Evolutionary conservation across 805 yeast genomes (phyloP).

Genomic region (Brettanomyces nanus): DNA sequence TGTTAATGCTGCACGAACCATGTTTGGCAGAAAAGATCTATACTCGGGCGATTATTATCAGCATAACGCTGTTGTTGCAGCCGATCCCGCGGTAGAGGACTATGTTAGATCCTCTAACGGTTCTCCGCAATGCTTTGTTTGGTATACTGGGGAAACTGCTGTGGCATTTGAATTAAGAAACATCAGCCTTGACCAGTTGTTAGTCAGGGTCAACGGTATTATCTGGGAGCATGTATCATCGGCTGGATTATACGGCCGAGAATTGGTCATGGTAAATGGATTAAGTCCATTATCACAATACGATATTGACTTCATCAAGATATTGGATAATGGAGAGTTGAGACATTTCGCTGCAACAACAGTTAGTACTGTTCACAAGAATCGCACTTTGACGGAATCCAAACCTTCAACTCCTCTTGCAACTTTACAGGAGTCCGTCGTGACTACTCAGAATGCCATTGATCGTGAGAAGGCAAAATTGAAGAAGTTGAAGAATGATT

Average conservation of each 20-base stretch:
- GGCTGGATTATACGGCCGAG: slow-evolving; percentile 38
- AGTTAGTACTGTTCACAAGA: slow-evolving; percentile 27
- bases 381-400: slow-evolving; percentile 26
- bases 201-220: slow-evolving; percentile 53
- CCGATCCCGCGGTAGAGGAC: slow-evolving; percentile 20
- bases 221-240: slow-evolving; percentile 60
- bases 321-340: slow-evolving; percentile 22
- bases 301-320: slow-evolving; percentile 40
- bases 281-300: slow-evolving; percentile 58
- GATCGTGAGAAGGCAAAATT: slow-evolving; percentile 48
- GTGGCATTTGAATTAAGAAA: slow-evolving; percentile 43
- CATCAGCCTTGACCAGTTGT: slow-evolving; percentile 32
- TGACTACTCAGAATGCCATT: slow-evolving; percentile 53
- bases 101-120: slow-evolving; percentile 19
- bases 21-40: slow-evolving; percentile 37
- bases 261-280: slow-evolving; percentile 53
- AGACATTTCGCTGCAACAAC: slow-evolving; percentile 25
- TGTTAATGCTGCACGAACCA: slow-evolving; percentile 41
- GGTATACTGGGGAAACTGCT: slow-evolving; percentile 44
- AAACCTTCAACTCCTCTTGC: slow-evolving; percentile 44
- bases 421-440: slow-evolving; percentile 56
- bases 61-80: slow-evolving; percentile 30
- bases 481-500: slow-evolving; percentile 50
- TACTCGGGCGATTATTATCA: slow-evolving; percentile 32
- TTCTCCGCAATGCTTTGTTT: slow-evolving; percentile 31